A percentile compares a stretch with the other conserved stretches of the same genome.
Conservation (phyloP, 768 basidiomycete genomes). For the Xanthoconium purpureum region DNA sequence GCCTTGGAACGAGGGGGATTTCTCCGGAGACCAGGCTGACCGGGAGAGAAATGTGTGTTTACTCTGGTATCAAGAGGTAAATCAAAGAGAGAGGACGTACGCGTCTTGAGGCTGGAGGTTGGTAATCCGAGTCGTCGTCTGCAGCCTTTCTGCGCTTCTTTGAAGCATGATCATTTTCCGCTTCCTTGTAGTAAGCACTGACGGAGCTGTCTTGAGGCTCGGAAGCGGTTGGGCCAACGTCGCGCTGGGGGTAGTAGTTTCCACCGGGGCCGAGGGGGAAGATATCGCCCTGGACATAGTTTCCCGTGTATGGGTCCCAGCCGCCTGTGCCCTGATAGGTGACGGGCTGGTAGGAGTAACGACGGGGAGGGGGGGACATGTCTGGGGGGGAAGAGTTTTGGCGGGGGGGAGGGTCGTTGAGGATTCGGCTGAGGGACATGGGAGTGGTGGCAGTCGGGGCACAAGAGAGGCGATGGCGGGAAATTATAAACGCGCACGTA, state of each 20-base stretch:
- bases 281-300: conserved; percentile 38
- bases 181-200: conserved; percentile 32
- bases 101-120: conserved; percentile 46
- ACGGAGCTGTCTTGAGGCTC: conserved; percentile 20
- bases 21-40: conserved; percentile 42
- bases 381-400: conserved; percentile 25
- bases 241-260: conserved; percentile 35
- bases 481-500: conserved; percentile 30
- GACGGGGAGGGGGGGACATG: conserved; percentile 30
- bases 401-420: conserved; percentile 64
- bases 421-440: conserved; percentile 79
- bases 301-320: conserved; percentile 38
- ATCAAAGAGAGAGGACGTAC: conserved; percentile 40
- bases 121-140: conserved; percentile 54
- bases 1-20: conserved; percentile 40
- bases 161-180: conserved; percentile 30
- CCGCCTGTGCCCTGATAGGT: conserved; percentile 38
- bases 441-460: conserved; percentile 17
- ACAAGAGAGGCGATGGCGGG: conserved; percentile 28
- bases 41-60: not conserved
- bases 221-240: conserved; percentile 12
- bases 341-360: conserved; percentile 37
- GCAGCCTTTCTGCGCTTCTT: conserved; percentile 51
- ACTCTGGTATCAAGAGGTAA: not conserved
- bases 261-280: conserved; percentile 37